phyloP scores from a whole-genome alignment of 1,284 basidiomycete species.

The Tetrapyrgos nigripes region DNA sequence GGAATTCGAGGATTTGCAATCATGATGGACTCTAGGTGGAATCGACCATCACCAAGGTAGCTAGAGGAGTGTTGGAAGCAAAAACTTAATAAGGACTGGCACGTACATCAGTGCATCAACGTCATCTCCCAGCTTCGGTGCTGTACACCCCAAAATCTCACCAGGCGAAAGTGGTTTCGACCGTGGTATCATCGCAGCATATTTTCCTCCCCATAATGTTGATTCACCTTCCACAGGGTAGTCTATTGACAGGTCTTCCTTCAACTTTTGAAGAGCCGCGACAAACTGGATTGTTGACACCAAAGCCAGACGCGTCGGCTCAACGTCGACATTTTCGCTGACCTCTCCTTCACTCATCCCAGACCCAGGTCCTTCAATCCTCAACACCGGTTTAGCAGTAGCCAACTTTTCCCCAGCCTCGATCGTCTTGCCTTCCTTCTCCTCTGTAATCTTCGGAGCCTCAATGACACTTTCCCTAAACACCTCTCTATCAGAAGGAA shows the following conservation, averaged over 20 bases:
- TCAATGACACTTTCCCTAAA: constrained; percentile 52
- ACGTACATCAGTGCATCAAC: constrained; percentile 89
- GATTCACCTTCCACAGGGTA: constrained; percentile 27
- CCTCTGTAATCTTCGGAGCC: constrained; percentile 62
- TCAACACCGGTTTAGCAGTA: constrained; percentile 55
- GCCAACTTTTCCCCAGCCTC: constrained; percentile 59
- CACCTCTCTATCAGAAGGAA: constrained; percentile 76
- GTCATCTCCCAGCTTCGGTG: constrained; percentile 76
- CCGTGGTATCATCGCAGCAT: constrained; percentile 86
- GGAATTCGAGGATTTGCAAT: constrained; percentile 97
- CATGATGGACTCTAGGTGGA: constrained; percentile 99
- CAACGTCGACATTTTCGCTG: constrained; percentile 11
- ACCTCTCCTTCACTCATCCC: constrained; percentile 1
- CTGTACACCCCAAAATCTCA: constrained; percentile 97
- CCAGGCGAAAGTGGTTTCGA: constrained; percentile 95
- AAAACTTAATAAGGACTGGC: constrained; percentile 11
- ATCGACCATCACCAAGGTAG: constrained; percentile 97
- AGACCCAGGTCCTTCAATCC: constrained; percentile 54
- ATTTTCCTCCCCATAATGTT: constrained; percentile 65
- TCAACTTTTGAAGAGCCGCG: constrained; percentile 86
- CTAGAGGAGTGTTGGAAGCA: constrained; percentile 46
- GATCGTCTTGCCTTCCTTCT: constrained; percentile 42
- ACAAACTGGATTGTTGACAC: constrained; percentile 98
- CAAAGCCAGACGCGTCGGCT: constrained; percentile 80
- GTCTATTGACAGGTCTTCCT: constrained; percentile 71